phyloP scores from a whole-genome alignment of 306 rosid species.

The Malus orientalis region DNA sequence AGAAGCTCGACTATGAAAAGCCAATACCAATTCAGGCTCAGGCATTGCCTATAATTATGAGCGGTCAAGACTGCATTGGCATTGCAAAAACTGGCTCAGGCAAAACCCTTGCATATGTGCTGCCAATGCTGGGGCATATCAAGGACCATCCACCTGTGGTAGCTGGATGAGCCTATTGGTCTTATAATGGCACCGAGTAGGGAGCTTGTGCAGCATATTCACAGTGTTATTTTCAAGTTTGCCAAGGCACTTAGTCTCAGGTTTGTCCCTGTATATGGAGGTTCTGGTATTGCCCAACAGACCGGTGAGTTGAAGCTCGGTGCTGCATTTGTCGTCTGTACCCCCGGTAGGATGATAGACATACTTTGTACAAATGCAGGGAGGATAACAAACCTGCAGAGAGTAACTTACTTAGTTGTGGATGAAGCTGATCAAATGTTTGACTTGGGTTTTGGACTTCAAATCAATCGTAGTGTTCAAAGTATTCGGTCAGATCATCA shows the following conservation, averaged over 20 bases:
- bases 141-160: constrained; percentile 91
- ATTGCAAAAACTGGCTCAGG: constrained; percentile 98
- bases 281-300: constrained; percentile 70
- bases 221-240: constrained; percentile 75
- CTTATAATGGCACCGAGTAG: constrained; percentile 95
- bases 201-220: constrained; percentile 95
- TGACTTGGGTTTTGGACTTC: too few species aligned
- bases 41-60: constrained; percentile 74
- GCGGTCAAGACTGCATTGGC: constrained; percentile 94
- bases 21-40: too few species aligned
- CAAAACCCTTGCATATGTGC: constrained; percentile 88
- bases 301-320: constrained; percentile 89
- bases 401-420: constrained; percentile 45
- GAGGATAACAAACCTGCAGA: constrained; percentile 74
- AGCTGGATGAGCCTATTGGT: constrained; percentile 93
- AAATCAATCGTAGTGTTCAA: too few species aligned
- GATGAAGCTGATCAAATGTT: too few species aligned
- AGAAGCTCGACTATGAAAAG: too few species aligned
- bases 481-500: too few species aligned
- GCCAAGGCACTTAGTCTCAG: constrained; percentile 64
- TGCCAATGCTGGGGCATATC: constrained; percentile 96
- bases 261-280: constrained; percentile 95
- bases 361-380: constrained; percentile 88
- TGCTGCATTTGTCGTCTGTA: constrained; percentile 86
- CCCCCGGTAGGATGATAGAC: constrained; percentile 93